Conservation (phyloP, 129 eudicot species). For the Tagetes erecta region DNA sequence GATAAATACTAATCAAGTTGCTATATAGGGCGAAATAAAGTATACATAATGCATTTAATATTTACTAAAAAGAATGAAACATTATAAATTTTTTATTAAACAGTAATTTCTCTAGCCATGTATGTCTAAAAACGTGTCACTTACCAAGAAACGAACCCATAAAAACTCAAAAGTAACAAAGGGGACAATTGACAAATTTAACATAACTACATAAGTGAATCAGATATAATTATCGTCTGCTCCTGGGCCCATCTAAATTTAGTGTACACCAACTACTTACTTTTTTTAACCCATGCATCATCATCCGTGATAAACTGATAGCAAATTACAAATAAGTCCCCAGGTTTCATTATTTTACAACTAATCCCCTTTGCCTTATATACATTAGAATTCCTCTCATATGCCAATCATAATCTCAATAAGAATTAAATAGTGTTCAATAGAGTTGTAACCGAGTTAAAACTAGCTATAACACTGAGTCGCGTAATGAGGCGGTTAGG, state of each 20-base stretch:
- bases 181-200: constrained; percentile 27
- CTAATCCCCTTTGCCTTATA: neutral
- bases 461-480: too few species aligned
- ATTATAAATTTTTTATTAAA: neutral
- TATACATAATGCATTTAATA: neutral
- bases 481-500: too few species aligned
- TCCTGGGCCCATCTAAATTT: constrained; percentile 12
- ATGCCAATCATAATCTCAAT: too few species aligned
- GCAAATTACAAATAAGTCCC: neutral
- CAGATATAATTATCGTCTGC: constrained; percentile 24
- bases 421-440: too few species aligned
- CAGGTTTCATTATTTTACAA: constrained; percentile 10
- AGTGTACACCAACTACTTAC: constrained; percentile 9
- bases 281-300: neutral
- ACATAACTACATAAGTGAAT: constrained; percentile 2
- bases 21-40: neutral
- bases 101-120: neutral
- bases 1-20: too few species aligned
- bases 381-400: neutral
- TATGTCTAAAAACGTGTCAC: constrained; percentile 16
- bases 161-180: neutral
- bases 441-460: too few species aligned
- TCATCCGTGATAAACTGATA: neutral
- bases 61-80: too few species aligned
- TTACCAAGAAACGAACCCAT: neutral